Base-by-base conservation (phyloP, 1,284 basidiomycete genomes). In the Cryptococcus depauperatus region DNA sequence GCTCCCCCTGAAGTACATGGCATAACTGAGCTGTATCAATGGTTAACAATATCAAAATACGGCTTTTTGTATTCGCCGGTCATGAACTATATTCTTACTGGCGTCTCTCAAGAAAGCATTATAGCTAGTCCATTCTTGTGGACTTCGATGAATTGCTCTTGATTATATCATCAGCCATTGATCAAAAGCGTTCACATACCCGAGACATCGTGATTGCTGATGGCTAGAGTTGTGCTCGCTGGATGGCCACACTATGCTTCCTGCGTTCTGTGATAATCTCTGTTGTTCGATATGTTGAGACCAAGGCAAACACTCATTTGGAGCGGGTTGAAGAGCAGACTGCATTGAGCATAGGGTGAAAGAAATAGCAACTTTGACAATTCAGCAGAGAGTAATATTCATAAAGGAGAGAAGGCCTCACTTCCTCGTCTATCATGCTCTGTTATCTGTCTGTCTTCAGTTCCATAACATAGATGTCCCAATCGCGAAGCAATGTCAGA, bases 111-210 rank as follows among this genome's bases (percentile, higher is more conserved):
- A 44, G 40, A 61, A 71, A 1, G 50, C 55, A 29, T 68, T 68
- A 45, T 68, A 71, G 9, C 59, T 65, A 13, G 54, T 64, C 68
- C 68, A 71, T 43, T 71, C 69, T 41, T 71, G 69, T 1, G 66
- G 62, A 43, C 67, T 69, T 14, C 69, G 57, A 49, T 70, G 65
- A 2, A 71, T 42, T 1, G 66, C 60, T 5, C 69, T 71, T 16
- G 6, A 22, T n/a, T n/a, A 22, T 19, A 32, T n/a, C n/a, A n/a
- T n/a, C n/a, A n/a, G n/a, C n/a, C n/a, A n/a, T n/a, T n/a, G n/a
- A n/a, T n/a, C n/a, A n/a, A n/a, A n/a, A n/a, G n/a, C n/a, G n/a
- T n/a, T n/a, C n/a, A n/a, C n/a, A n/a, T n/a, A n/a, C n/a, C n/a
- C n/a, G n/a, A n/a, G n/a, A n/a, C n/a, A n/a, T n/a, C n/a, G n/a